Conservation (phyloP, 345 rosid genomes). For the Eucalyptus dawsonii region DNA sequence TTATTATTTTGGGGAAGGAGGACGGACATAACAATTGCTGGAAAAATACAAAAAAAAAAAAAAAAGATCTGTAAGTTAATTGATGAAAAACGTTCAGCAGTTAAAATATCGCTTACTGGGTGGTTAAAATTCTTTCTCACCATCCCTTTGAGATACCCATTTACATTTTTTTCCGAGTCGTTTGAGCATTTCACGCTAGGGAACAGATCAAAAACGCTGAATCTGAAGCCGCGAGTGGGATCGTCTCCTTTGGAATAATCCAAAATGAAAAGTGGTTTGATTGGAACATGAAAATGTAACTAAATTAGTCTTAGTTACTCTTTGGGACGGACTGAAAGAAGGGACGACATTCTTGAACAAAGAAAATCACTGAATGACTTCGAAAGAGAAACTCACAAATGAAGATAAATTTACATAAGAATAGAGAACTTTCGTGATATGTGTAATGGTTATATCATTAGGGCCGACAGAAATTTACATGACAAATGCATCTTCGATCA, state of each 20-base stretch:
- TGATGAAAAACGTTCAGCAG: not conserved
- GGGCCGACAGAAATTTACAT: not conserved
- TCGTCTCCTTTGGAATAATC: no score
- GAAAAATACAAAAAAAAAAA: no score
- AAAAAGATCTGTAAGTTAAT: fast-evolving
- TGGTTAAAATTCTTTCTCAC: not conserved
- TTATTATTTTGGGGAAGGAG: not conserved
- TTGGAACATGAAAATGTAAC: no score
- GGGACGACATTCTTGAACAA: fast-evolving
- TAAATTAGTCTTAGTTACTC: fast-evolving
- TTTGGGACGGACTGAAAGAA: no score
- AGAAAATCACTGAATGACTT: fast-evolving
- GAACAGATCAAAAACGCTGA: fast-evolving
- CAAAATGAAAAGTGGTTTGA: no score
- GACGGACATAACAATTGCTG: not conserved
- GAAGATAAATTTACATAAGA: not conserved
- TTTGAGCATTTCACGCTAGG: fast-evolving
- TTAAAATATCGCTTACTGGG: not conserved
- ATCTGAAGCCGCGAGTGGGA: fast-evolving
- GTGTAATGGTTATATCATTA: not conserved
- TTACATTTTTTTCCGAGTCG: not conserved
- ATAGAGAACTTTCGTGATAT: fast-evolving
- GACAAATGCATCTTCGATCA: fast-evolving
- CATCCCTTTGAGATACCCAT: not conserved
- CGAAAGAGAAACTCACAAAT: no score